phyloP scores from a whole-genome alignment of 2,329 filamentous ascomycete species.

The Gnomoniopsis smithogilvyi region DNA sequence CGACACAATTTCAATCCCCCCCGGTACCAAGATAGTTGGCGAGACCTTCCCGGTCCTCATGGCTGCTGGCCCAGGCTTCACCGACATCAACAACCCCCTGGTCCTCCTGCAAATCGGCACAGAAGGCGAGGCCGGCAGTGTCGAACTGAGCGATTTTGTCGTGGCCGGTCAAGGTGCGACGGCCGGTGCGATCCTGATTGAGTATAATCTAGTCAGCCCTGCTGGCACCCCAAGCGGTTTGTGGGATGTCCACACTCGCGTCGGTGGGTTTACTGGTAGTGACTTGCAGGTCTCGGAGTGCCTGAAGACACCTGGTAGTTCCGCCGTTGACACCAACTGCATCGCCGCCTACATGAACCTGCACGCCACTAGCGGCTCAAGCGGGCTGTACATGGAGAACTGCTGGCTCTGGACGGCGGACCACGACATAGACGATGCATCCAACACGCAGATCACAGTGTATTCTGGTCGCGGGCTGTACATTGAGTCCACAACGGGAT shows the following conservation, averaged over 20 bases:
- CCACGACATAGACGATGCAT: constrained; percentile 33
- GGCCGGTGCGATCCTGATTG: constrained; percentile 65
- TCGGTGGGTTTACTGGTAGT: constrained; percentile 68
- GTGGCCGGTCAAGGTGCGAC: constrained; percentile 65
- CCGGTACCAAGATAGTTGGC: constrained; percentile 50
- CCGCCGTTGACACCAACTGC: constrained; percentile 28
- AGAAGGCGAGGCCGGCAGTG: constrained; percentile 57
- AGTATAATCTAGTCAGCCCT: constrained; percentile 63
- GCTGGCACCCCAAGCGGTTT: constrained; percentile 44
- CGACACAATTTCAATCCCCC: constrained; percentile 42
- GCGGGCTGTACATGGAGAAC: constrained; percentile 43
- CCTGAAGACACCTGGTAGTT: constrained; percentile 45
- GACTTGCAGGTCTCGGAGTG: constrained; percentile 66
- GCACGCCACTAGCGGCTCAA: constrained; percentile 35
- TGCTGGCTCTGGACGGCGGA: constrained; percentile 39
- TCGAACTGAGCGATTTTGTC: constrained; percentile 71
- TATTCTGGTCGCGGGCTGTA: constrained; percentile 48
- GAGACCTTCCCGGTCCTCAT: constrained; percentile 52
- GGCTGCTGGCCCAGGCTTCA: constrained; percentile 54
- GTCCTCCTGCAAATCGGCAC: constrained; percentile 60
- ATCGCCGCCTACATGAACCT: constrained; percentile 37
- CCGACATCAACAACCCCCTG: constrained; percentile 55
- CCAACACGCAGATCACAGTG: constrained; percentile 44
- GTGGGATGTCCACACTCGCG: constrained; percentile 75
- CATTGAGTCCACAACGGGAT: constrained; percentile 42